Evolutionary conservation across 306 rosid species (phyloP), one percentile per base, ranked within the genome.

Genomic region (Inga oerstediana): DNA sequence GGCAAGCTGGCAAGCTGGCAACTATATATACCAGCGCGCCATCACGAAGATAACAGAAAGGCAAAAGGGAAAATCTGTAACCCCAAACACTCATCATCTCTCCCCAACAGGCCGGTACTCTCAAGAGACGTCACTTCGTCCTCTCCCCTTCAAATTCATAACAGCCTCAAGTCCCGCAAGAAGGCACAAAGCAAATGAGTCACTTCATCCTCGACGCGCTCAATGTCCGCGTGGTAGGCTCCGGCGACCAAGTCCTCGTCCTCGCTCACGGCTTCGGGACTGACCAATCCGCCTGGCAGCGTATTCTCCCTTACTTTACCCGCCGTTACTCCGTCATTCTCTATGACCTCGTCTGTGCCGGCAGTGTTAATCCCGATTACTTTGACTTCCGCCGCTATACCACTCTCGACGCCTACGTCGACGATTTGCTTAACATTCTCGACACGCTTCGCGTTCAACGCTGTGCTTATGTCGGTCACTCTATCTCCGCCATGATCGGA

Each of bases 271-370:
- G 99, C 37, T 81, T 87, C 85, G 98, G 99, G 80, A 96, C 99
- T n/a, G 99, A 96, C 88, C 98, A 96, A 72, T 96, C 99, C 1
- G 99, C 93, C 4, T 94, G 99, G 99, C 88, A 91, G 69, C 94
- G 96, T 37, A 86, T 96, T 39, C 91, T 92, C 20, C 98, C 98
- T 3, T 88, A 77, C 85, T 91, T 96, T 84, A 90, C 91, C 0
- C 91, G 91, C 2, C 12, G 59, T 72, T 92, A 92, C 90, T 89
- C 89, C 7, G 94, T 96, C 91, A 83, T 96, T 65, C 94, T 93
- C 48, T 94, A 92, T 77, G 99, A 96, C 90, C 98, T 96, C 17
- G 99, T 93, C n/a, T 96, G 98, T 51, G 99, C 99, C 90, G 99
- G 99, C 75, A 96, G 97, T 52, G 99, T 96, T 84, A 96, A 94